phyloP scores from a whole-genome alignment of 2,329 filamentous ascomycete genomes.

The Neofusicoccum cordaticola region DNA sequence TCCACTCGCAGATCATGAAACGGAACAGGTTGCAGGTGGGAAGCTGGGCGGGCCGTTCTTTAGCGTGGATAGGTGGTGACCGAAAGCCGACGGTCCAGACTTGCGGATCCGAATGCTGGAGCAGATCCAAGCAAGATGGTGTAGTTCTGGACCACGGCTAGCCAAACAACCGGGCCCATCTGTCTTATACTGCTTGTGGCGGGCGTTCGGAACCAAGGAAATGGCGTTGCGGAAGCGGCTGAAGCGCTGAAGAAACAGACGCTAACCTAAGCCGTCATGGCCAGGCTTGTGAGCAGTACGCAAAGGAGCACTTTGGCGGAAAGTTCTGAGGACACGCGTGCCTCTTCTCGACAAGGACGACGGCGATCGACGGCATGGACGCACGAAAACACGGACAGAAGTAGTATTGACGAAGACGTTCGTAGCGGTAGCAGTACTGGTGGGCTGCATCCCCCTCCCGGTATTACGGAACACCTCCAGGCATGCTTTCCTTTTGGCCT shows the following conservation, averaged over 20 bases:
- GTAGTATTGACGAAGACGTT: not conserved
- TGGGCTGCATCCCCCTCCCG: not conserved
- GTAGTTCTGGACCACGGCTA: not conserved
- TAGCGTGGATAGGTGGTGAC: not conserved
- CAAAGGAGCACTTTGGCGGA: constrained; percentile 85
- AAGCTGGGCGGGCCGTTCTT: not conserved
- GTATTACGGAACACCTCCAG: not conserved
- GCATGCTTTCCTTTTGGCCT: not conserved
- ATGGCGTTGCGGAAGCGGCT: not conserved
- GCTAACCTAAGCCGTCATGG: constrained; percentile 13
- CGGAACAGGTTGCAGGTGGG: not conserved
- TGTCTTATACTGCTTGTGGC: constrained; percentile 4
- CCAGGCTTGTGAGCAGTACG: constrained; percentile 85
- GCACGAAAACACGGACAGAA: not conserved
- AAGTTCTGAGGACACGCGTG: constrained; percentile 2
- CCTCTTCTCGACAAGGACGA: not conserved
- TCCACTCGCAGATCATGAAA: not conserved
- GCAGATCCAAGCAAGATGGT: not conserved
- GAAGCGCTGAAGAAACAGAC: constrained; percentile 7
- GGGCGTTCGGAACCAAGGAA: not conserved
- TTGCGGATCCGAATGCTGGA: not conserved
- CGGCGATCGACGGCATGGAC: not conserved
- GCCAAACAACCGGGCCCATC: not conserved
- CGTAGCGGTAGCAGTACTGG: not conserved
- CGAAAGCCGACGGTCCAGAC: not conserved